Conservation (phyloP, 306 rosid species). For the Aeschynomene evenia region DNA sequence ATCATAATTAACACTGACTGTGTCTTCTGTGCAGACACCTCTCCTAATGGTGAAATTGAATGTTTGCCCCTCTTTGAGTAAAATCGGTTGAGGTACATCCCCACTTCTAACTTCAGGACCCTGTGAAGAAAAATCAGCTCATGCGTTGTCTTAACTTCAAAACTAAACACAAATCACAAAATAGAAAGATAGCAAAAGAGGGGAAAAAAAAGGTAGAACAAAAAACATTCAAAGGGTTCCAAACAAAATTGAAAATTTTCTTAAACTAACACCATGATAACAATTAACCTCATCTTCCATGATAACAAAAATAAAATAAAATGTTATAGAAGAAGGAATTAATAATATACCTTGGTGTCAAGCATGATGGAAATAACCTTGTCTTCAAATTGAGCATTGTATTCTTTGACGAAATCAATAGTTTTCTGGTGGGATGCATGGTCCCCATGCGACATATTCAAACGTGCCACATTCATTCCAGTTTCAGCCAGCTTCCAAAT, state of each 20-base stretch:
- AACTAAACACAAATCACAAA: not conserved
- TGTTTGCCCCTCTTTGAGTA: constrained; percentile 71
- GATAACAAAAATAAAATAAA: too few species aligned
- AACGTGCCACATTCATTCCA: constrained; percentile 92
- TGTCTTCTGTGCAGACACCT: constrained; percentile 70
- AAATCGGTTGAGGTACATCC: constrained; percentile 73
- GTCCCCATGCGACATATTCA: constrained; percentile 97
- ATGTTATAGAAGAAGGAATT: constrained; percentile 15
- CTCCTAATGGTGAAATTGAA: constrained; percentile 87
- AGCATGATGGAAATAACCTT: constrained; percentile 89
- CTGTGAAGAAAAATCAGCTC: constrained; percentile 46
- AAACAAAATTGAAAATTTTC: too few species aligned
- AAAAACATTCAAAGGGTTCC: too few species aligned
- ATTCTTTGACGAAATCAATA: constrained; percentile 75
- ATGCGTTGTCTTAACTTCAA: constrained; percentile 3
- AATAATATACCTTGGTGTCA: constrained; percentile 75
- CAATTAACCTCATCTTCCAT: too few species aligned
- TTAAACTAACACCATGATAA: too few species aligned
- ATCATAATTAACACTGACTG: constrained; percentile 91
- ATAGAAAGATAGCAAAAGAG: not conserved
- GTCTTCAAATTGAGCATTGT: constrained; percentile 72
- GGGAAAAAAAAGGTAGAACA: too few species aligned
- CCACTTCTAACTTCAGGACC: constrained; percentile 99
- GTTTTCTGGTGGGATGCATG: constrained; percentile 87
- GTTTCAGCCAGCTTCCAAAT: constrained; percentile 81